These are phyloP conservation scores for Curvularia sp. DNA, from an alignment of 2,329 filamentous ascomycete genomes.

Conservation along the genomic window DNA sequence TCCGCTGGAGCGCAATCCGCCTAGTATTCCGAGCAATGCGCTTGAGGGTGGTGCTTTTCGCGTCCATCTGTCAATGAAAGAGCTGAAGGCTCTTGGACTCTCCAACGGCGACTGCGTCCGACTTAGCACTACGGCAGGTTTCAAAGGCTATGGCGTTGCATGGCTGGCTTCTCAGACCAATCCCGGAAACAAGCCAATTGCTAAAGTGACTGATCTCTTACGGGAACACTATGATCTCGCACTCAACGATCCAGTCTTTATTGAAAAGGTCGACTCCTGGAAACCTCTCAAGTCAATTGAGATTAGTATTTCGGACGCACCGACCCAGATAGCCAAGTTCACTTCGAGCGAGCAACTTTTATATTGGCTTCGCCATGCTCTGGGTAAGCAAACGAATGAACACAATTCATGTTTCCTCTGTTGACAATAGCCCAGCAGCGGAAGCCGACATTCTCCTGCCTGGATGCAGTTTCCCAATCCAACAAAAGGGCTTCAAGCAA, in stretches of 20 bases:
- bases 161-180: constrained; percentile 63
- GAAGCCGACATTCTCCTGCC: constrained; percentile 73
- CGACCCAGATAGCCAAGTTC: constrained; percentile 31
- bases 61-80: constrained; percentile 64
- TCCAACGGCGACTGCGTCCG: constrained; percentile 66
- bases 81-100: constrained; percentile 63
- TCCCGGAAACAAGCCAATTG: constrained; percentile 47
- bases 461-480: constrained; percentile 73
- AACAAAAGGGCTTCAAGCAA: constrained; percentile 54
- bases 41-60: constrained; percentile 66
- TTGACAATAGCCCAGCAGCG: constrained; percentile 50
- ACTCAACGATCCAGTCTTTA: constrained; percentile 62
- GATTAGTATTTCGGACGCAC: constrained; percentile 30
- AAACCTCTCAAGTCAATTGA: constrained; percentile 42
- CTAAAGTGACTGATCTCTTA: constrained; percentile 74
- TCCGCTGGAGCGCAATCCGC: constrained; percentile 58
- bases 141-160: constrained; percentile 65
- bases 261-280: constrained; percentile 58
- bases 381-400: constrained; percentile 36
- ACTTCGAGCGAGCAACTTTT: constrained; percentile 38
- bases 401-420: neutral
- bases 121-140: constrained; percentile 55
- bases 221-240: constrained; percentile 76
- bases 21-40: constrained; percentile 55
- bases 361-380: constrained; percentile 40